phyloP scores from a whole-genome alignment of 495 filamentous ascomycete genomes.

The Tuber aestivum region DNA sequence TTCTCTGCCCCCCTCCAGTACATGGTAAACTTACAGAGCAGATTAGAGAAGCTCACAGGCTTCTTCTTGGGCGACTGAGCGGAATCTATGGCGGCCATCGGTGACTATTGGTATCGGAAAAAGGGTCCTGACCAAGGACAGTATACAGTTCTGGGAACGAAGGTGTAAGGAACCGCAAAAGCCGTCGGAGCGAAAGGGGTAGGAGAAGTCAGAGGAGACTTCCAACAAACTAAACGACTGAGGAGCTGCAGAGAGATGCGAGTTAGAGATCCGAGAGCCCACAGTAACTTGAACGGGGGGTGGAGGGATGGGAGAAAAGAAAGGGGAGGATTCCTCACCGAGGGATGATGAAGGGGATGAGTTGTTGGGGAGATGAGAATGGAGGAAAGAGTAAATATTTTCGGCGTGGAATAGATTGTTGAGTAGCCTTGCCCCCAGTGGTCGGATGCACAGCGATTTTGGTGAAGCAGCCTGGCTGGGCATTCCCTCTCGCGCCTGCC shows the following conservation, averaged over 20 bases:
- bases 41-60: conserved; percentile 98
- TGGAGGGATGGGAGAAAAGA: conserved; percentile 22
- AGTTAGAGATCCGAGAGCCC: background rate
- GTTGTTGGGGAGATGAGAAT: background rate
- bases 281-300: conserved; percentile 22
- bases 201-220: conserved; percentile 44
- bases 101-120: conserved; percentile 48
- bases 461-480: background rate
- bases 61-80: conserved; percentile 81
- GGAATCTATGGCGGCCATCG: conserved; percentile 56
- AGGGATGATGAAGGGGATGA: conserved; percentile 11
- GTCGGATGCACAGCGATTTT: background rate
- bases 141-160: conserved; percentile 26
- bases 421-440: background rate
- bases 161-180: conserved; percentile 17
- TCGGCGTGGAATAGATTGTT: background rate
- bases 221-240: conserved; percentile 13
- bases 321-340: conserved; percentile 14
- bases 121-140: conserved; percentile 90
- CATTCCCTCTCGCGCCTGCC: background rate
- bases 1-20: conserved; percentile 10
- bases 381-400: conserved; percentile 4
- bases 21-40: conserved; percentile 59
- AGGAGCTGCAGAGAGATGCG: conserved; percentile 38
- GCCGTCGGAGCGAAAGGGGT: conserved; percentile 8